Base-by-base conservation (phyloP, 2,329 filamentous ascomycete species). In the Lithohypha guttulata region DNA sequence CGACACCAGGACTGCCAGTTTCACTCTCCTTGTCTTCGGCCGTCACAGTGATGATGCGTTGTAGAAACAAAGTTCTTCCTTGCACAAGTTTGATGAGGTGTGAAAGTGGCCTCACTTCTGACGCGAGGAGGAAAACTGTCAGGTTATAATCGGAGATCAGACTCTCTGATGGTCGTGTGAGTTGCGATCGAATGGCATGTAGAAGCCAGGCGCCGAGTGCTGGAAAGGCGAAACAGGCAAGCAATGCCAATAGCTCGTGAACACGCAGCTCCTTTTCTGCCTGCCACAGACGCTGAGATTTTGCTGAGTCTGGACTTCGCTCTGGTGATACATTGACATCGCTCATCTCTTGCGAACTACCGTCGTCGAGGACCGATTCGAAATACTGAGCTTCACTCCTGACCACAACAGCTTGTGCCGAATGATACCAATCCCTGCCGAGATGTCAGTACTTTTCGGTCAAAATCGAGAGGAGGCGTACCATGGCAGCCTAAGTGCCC, bases 91-190 rank as follows among this genome's bases (percentile, higher is more conserved):
- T 84, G 45, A 94, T 75, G 18, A 93, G 63, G 55, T 95, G 87
- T 1, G 83, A 76, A 34, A 86, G 65, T 0, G 89, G 89, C 2
- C 84, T 79, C 19, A 95, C 67, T 60, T 96, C 89, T 3, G 89
- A 83, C 1, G 82, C 84, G 13, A 94, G 70, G 2, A 94, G 67
- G 59, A 95, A 96, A 37, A 96, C 84, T 9, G 81, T 86, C 39
- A 96, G 69, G 58, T 95, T 95, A 62, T 89, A 93, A 59, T 94
- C 84, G 3, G 85, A 93, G 5, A 96, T 80, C 8, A 96, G 67
- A 1, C 84, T 84, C 57, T 93, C 86, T 0, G 85, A 86, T 0
- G 83, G 84, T 2, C 83, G 72, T 17, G 82, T 87, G 13, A 96
- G 73, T 52, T 89, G 84, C 6, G 71, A 73, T 35, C 89, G 77